Evolutionary conservation across 768 basidiomycete genomes (phyloP).

Genomic region (Pisolithus microcarpus): DNA sequence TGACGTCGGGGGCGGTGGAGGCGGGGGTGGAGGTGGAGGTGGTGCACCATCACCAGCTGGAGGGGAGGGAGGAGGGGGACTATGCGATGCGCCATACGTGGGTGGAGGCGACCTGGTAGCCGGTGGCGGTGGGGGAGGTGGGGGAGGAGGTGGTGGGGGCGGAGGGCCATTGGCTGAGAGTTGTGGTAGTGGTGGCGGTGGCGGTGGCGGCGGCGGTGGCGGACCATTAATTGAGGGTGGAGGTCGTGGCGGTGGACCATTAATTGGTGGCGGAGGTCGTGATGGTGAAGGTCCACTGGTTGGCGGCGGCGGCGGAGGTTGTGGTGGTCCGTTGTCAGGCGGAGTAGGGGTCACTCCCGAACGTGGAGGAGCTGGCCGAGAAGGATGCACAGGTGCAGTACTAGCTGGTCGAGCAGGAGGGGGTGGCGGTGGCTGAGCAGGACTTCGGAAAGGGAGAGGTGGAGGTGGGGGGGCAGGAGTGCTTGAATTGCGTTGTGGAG

Average conservation of each 20-base stretch:
- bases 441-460: conserved; percentile 26
- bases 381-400: conserved; percentile 1
- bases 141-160: conserved; percentile 36
- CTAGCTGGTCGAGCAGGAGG: conserved; percentile 31
- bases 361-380: conserved; percentile 26
- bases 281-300: conserved; percentile 18
- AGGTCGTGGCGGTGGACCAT: conserved; percentile 26
- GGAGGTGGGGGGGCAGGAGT: conserved; percentile 21
- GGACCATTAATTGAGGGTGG: conserved; percentile 10
- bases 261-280: conserved; percentile 27
- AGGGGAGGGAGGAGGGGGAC: conserved; percentile 27
- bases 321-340: conserved; percentile 26
- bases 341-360: conserved; percentile 22
- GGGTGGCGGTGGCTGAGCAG: conserved; percentile 17
- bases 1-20: conserved; percentile 37
- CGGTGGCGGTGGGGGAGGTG: conserved; percentile 25
- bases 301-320: conserved; percentile 31
- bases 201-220: conserved; percentile 31
- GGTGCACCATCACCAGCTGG: conserved; percentile 16
- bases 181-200: conserved; percentile 33
- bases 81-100: conserved; percentile 17
- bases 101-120: conserved; percentile 20
- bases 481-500: conserved; percentile 22
- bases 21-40: conserved; percentile 28
- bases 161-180: conserved; percentile 9